A percentile compares a stretch with the other conserved stretches of the same genome.
These are phyloP conservation scores for Solanum tarapatanum DNA, from an alignment of 257 asterid genomes.

Conservation along the genomic window DNA sequence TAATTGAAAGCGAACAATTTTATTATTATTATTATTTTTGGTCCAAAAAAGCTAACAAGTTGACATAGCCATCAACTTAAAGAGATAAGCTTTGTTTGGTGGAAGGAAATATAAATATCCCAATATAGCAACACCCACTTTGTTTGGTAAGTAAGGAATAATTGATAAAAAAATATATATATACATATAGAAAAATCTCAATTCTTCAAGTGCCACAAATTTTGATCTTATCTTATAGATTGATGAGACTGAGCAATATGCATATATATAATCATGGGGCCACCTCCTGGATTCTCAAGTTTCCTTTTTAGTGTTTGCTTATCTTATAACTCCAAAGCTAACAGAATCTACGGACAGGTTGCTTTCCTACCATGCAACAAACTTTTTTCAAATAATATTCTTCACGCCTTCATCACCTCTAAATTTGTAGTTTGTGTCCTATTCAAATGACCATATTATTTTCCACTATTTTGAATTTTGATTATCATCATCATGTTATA, in stretches of 20 bases:
- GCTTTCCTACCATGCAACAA: slow-evolving; percentile 21
- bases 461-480: not conserved
- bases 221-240: not conserved
- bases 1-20: not conserved
- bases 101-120: not conserved
- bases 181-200: not conserved
- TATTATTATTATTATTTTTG: not conserved
- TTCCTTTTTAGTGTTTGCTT: not conserved
- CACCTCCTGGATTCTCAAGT: not conserved
- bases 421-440: not conserved
- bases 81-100: not conserved
- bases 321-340: not conserved
- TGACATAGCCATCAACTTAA: not conserved
- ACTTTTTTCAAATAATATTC: not conserved
- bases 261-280: not conserved
- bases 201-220: not conserved
- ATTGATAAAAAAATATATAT: not conserved
- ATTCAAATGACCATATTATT: not conserved
- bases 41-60: not conserved
- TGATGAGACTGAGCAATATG: not conserved
- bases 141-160: not conserved
- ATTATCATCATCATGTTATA: not conserved
- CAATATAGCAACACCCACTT: not conserved
- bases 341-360: slow-evolving; percentile 6
- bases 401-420: not conserved